Evolutionary conservation across 1,284 basidiomycete species (phyloP).

Genomic region (Inonotus obliquus): DNA sequence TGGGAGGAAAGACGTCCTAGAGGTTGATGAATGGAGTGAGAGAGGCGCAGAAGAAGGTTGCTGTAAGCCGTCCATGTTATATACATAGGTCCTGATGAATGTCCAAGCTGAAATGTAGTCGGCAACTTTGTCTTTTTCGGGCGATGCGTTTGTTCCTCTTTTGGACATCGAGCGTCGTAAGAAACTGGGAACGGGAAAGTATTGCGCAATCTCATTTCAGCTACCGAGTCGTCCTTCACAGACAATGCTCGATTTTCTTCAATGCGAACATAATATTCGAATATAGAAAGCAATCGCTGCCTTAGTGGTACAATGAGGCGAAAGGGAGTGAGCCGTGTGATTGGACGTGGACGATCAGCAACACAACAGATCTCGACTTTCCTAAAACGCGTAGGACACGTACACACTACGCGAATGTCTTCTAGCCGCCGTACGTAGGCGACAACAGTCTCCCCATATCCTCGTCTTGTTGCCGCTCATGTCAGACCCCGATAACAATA

Average conservation of each 20-base stretch:
- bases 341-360: neutral
- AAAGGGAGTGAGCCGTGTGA: neutral
- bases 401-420: neutral
- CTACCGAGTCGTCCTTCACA: no score
- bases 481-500: conserved; percentile 9
- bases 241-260: no score
- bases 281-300: no score
- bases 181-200: neutral
- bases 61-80: neutral
- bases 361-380: neutral
- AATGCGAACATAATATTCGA: no score
- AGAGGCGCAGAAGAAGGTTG: neutral
- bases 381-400: conserved; percentile 8
- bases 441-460: neutral
- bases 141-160: neutral
- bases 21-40: neutral
- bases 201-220: no score
- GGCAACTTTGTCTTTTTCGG: neutral
- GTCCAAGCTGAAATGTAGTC: neutral
- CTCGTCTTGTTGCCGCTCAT: conserved; percentile 1
- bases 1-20: neutral
- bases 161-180: neutral
- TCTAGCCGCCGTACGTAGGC: neutral
- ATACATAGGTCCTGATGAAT: neutral
- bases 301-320: no score